phyloP scores from a whole-genome alignment of 306 rosid genomes.

The Lithocarpus polystachyus region DNA sequence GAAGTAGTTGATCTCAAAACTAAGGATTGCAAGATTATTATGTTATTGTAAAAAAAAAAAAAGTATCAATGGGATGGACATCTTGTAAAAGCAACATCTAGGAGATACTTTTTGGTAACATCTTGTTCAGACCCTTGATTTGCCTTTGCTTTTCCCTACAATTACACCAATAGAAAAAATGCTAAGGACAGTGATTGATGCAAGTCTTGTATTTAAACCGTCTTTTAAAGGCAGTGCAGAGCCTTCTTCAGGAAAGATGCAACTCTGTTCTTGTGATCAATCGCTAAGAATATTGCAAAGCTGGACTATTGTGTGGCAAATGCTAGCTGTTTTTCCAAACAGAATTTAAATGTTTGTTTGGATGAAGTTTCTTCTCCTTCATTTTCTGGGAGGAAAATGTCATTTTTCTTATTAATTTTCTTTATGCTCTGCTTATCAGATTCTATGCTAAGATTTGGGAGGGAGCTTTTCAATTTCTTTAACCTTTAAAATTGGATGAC shows the following conservation, averaged over 20 bases:
- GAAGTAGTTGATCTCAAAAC: no score
- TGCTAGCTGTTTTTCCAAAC: not conserved
- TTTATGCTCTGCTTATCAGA: not conserved
- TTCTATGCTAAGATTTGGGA: not conserved
- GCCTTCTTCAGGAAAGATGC: no score
- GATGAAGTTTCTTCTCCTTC: not conserved
- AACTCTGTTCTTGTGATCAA: not conserved
- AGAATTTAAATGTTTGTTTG: not conserved
- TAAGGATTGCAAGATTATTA: no score
- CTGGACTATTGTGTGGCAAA: not conserved
- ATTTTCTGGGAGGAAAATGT: not conserved
- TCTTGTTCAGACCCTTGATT: no score
- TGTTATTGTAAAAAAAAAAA: no score
- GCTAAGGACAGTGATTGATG: no score
- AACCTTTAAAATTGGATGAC: not conserved
- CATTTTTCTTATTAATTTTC: slow-evolving; percentile 3
- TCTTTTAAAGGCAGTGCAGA: not conserved
- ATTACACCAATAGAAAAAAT: no score
- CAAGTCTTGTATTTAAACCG: no score
- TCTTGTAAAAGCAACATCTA: no score
- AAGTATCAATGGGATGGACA: no score
- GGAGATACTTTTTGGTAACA: no score
- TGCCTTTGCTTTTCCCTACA: no score
- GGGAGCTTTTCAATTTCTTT: slow-evolving; percentile 10
- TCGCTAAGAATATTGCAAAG: not conserved